Evolutionary conservation across 2,329 filamentous ascomycete genomes (phyloP).

Genomic region (Arthrobotrys sinensis): DNA sequence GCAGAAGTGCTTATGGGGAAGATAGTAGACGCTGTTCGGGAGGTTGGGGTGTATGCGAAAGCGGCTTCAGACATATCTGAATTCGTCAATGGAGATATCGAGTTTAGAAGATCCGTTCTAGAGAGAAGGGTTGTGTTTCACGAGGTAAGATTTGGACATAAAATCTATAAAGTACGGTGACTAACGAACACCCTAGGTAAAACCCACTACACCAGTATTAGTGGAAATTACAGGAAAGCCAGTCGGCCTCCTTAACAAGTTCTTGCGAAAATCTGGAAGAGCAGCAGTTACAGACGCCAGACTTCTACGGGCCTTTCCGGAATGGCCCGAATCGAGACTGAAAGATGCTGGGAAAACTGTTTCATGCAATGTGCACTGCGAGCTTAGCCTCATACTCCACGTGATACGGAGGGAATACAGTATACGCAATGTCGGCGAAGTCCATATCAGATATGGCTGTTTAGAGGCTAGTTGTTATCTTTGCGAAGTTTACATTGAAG

Average conservation of each 20-base stretch:
- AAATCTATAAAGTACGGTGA: too few species aligned
- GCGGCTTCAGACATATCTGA: background rate
- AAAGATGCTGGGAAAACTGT: background rate
- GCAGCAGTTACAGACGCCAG: constrained; percentile 8
- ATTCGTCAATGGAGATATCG: background rate
- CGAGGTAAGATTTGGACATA: constrained; percentile 29
- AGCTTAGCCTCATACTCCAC: constrained; percentile 13
- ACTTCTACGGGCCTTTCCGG: constrained; percentile 3
- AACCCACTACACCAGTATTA: background rate
- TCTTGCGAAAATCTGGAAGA: constrained; percentile 9
- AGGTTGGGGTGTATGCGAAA: constrained; percentile 23
- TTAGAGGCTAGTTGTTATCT: constrained; percentile 35
- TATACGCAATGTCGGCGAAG: background rate
- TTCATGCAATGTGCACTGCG: constrained; percentile 34
- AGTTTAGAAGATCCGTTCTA: constrained; percentile 27
- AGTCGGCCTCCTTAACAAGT: constrained; percentile 32
- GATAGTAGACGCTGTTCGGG: constrained; percentile 23
- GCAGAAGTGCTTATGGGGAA: constrained; percentile 36
- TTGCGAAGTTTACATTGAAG: constrained; percentile 40
- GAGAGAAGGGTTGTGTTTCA: constrained; percentile 20
- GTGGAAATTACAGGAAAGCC: constrained; percentile 26
- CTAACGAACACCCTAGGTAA: background rate
- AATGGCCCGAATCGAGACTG: background rate
- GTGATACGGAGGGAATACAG: constrained; percentile 15
- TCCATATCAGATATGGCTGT: constrained; percentile 27